phyloP scores from a whole-genome alignment of 441 rosid species.

The Breynia disticha region DNA sequence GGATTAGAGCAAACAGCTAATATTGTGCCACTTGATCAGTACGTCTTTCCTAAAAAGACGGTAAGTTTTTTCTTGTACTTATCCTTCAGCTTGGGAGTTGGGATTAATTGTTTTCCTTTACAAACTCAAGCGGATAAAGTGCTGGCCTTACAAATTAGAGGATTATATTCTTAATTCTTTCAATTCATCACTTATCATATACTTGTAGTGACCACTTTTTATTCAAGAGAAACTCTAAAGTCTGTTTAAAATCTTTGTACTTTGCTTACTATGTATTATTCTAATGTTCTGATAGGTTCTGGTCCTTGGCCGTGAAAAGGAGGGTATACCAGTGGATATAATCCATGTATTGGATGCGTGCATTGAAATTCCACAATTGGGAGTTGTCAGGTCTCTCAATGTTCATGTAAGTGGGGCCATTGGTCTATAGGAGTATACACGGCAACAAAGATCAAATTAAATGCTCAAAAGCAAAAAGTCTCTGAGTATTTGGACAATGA shows the following conservation, averaged over 20 bases:
- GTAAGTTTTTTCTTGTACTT: conserved; percentile 31
- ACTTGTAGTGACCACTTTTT: not conserved
- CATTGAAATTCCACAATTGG: conserved; percentile 91
- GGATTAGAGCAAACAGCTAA: conserved; percentile 97
- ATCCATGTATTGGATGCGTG: conserved; percentile 87
- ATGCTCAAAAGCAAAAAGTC: not conserved
- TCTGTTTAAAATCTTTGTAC: not conserved
- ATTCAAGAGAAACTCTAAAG: not conserved
- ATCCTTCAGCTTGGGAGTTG: not conserved
- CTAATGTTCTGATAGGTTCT: conserved; percentile 49
- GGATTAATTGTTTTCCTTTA: not conserved
- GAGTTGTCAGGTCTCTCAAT: conserved; percentile 90
- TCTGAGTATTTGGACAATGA: not conserved
- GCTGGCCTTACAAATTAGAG: not conserved
- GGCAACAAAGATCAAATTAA: conserved; percentile 67
- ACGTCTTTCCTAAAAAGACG: conserved; percentile 59
- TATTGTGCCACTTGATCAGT: conserved; percentile 66
- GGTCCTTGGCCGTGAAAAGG: conserved; percentile 93
- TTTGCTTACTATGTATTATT: conserved; percentile 9
- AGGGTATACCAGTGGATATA: conserved; percentile 89
- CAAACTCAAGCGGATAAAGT: not conserved
- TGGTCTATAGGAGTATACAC: conserved; percentile 95
- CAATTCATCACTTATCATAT: not conserved
- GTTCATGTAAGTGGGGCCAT: conserved; percentile 97
- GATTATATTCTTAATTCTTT: not conserved